Conservation (phyloP, 2,329 filamentous ascomycete genomes). For the Aspergillus hortae region DNA sequence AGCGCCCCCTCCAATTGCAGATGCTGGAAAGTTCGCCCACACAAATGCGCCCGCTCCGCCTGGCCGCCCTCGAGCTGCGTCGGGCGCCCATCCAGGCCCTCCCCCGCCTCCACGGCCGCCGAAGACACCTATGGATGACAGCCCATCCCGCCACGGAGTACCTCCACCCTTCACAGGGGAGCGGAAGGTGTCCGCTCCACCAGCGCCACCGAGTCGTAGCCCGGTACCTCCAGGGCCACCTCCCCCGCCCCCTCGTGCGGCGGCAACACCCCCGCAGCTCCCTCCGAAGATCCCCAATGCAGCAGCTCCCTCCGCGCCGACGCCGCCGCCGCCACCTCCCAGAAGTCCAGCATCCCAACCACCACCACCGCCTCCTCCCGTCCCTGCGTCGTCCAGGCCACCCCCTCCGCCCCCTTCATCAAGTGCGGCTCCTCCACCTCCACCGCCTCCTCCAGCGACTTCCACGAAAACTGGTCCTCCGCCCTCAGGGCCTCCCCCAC, state of each 20-base stretch:
- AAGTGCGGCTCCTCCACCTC: constrained; percentile 30
- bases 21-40: constrained; percentile 82
- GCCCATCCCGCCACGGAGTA: constrained; percentile 64
- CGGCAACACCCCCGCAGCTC: constrained; percentile 48
- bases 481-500: constrained; percentile 43
- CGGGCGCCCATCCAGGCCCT: constrained; percentile 54
- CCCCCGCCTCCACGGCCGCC: constrained; percentile 66
- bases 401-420: constrained; percentile 27
- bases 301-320: constrained; percentile 24
- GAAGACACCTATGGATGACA: constrained; percentile 68
- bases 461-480: constrained; percentile 40
- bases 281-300: constrained; percentile 42
- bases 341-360: constrained; percentile 39
- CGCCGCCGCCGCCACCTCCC: constrained; percentile 58
- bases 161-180: constrained; percentile 75
- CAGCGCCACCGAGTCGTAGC: constrained; percentile 70
- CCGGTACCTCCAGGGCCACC: constrained; percentile 59
- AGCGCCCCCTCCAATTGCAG: constrained; percentile 81
- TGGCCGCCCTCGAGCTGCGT: constrained; percentile 49
- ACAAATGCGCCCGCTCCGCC: constrained; percentile 46
- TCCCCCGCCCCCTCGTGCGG: constrained; percentile 59
- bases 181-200: constrained; percentile 59
- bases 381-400: constrained; percentile 24
- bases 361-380: constrained; percentile 34
- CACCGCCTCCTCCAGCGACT: constrained; percentile 47